phyloP scores from a whole-genome alignment of 2,329 filamentous ascomycete genomes.

The Neofusicoccum laricinum region DNA sequence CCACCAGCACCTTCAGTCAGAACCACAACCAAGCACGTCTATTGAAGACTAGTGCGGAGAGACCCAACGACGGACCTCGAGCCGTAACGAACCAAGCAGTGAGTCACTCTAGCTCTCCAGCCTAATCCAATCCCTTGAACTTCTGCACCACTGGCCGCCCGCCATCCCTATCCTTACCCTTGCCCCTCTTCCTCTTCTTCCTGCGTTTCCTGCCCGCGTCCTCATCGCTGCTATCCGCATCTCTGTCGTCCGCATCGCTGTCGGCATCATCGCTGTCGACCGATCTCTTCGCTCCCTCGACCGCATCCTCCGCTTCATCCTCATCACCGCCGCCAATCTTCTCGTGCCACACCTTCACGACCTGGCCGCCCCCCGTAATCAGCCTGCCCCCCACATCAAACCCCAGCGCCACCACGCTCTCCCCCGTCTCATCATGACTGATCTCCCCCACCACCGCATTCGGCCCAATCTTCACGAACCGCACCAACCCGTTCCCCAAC shows the following conservation, averaged over 20 bases:
- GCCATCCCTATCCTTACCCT: constrained; percentile 31
- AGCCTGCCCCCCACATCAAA: constrained; percentile 85
- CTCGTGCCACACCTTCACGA: constrained; percentile 87
- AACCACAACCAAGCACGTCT: neutral
- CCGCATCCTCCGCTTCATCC: constrained; percentile 43
- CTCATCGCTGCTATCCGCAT: constrained; percentile 39
- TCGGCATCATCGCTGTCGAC: constrained; percentile 41
- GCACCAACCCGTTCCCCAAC: constrained; percentile 74
- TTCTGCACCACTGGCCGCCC: constrained; percentile 25
- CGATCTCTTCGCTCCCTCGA: constrained; percentile 29
- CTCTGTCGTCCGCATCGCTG: constrained; percentile 24
- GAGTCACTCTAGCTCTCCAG: neutral
- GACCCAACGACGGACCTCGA: neutral
- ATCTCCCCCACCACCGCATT: constrained; percentile 69
- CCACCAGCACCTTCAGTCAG: neutral
- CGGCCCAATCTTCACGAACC: constrained; percentile 70
- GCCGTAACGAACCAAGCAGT: neutral
- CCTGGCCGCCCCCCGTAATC: constrained; percentile 82
- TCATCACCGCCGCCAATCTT: constrained; percentile 51
- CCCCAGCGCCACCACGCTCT: constrained; percentile 75
- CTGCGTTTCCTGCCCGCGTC: constrained; percentile 42
- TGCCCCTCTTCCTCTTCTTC: constrained; percentile 44
- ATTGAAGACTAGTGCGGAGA: neutral
- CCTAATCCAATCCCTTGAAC: constrained; percentile 32
- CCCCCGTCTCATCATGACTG: constrained; percentile 70